A percentile compares a stretch with the other conserved stretches of the same genome.
phyloP scores from a whole-genome alignment of 768 basidiomycete genomes.

The Dioszegia hungarica region DNA sequence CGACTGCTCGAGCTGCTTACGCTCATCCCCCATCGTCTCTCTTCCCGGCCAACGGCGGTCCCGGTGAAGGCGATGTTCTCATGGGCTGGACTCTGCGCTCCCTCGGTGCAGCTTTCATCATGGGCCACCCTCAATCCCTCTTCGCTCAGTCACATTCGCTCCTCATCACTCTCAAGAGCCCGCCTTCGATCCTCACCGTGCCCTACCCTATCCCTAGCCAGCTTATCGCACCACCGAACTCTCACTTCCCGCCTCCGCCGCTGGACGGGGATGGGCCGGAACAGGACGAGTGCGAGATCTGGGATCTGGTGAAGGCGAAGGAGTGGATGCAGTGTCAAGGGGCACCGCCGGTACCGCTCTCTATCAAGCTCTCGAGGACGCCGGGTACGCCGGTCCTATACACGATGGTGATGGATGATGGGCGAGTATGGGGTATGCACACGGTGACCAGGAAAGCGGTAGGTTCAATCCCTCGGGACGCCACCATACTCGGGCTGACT shows the following conservation, averaged over 20 bases:
- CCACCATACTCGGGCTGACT: too few relatives aligned
- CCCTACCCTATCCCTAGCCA: constrained; percentile 38
- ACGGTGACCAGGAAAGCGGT: neutral
- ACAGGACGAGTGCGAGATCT: constrained; percentile 38
- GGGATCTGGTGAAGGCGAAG: constrained; percentile 22
- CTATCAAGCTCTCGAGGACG: constrained; percentile 14
- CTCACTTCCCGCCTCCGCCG: constrained; percentile 36
- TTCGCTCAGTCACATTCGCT: constrained; percentile 27
- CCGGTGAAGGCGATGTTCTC: constrained; percentile 42
- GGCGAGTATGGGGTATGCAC: constrained; percentile 32
- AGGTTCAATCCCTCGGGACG: neutral
- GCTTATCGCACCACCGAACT: constrained; percentile 17
- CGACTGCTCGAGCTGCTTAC: constrained; percentile 50
- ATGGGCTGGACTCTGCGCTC: constrained; percentile 21
- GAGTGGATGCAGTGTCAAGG: constrained; percentile 21
- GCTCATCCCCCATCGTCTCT: constrained; percentile 13
- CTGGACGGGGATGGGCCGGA: constrained; percentile 36
- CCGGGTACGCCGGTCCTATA: constrained; percentile 28
- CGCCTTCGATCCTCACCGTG: constrained; percentile 25
- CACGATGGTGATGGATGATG: constrained; percentile 26
- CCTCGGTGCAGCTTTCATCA: constrained; percentile 32
- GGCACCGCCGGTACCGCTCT: constrained; percentile 6
- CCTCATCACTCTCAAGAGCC: constrained; percentile 27
- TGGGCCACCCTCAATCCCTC: constrained; percentile 27
- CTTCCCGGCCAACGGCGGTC: constrained; percentile 19